Percentiles rank a stretch among this genome's conserved stretches.
Evolutionary conservation across 208 protist species (phyloP).

Genomic region (Leishmania tarentolae): DNA sequence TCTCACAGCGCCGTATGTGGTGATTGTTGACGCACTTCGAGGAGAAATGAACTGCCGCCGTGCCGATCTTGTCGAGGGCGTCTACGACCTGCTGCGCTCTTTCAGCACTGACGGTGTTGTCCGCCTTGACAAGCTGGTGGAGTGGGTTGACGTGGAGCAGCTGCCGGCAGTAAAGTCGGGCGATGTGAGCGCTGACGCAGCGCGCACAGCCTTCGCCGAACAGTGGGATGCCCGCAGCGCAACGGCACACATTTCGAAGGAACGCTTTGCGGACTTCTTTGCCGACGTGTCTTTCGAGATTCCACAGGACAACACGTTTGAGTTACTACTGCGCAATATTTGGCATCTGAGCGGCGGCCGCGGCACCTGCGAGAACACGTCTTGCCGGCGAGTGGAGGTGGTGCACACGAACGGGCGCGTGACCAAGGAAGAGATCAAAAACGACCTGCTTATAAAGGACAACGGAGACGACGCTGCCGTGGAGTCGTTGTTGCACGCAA

Average conservation of each 20-base stretch:
- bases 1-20: slow-evolving; percentile 42
- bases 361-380: slow-evolving; percentile 79
- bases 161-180: slow-evolving; percentile 52
- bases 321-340: slow-evolving; percentile 84
- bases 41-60: slow-evolving; percentile 75
- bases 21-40: slow-evolving; percentile 64
- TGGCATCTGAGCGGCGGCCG: slow-evolving; percentile 92
- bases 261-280: slow-evolving; percentile 74
- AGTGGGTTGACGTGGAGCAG: slow-evolving; percentile 67
- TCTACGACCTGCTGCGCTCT: slow-evolving; percentile 69
- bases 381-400: slow-evolving; percentile 84
- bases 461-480: slow-evolving; percentile 44
- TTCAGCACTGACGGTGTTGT: slow-evolving; percentile 54
- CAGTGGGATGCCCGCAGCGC: slow-evolving; percentile 57
- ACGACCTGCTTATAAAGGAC: slow-evolving; percentile 80
- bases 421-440: slow-evolving; percentile 81
- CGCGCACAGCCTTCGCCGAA: slow-evolving; percentile 50
- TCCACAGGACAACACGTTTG: slow-evolving; percentile 74
- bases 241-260: slow-evolving; percentile 48
- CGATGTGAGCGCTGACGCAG: slow-evolving; percentile 41
- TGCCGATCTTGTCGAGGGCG: slow-evolving; percentile 53
- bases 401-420: slow-evolving; percentile 82
- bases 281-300: slow-evolving; percentile 83
- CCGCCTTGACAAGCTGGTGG: slow-evolving; percentile 41
- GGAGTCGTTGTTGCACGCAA: slow-evolving; percentile 54